Evolutionary conservation across 2,329 filamentous ascomycete genomes (phyloP), one percentile per base, ranked within the genome.

Genomic region (Beauveria asiatica): DNA sequence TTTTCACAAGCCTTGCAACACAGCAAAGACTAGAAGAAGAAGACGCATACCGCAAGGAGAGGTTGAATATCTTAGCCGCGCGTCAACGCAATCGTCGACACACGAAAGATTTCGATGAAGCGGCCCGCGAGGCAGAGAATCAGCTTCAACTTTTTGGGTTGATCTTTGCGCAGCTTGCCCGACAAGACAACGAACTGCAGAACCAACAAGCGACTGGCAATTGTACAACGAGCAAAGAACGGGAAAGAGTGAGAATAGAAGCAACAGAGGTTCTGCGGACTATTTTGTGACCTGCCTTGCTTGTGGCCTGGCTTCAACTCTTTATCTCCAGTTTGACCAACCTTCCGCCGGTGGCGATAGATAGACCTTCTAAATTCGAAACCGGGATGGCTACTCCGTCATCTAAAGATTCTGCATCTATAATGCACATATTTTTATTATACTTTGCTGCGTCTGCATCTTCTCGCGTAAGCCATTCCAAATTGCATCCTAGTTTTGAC

Each of bases 31-130:
- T 58, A 3, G 9, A 37, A 23, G 30, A 7, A 27, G 46, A 58
- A 58, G 23, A 51, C 56, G 23, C 21, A 58, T 51, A 51, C 46
- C 37, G 56, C 19, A 50, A 58, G 56, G 46, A 51, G 37, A 46
- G 27, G 27, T 30, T 30, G 5, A 30, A 30, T 30, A 30, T 30
- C 27, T 30, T 30, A 30, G 2, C 27, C 27, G 8, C 27, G 27
- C 7, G 25, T 27, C 7, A 27, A 27, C 25, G 7, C 25, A 27
- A 27, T 27, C 7, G 25, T 27, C 7, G 7, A 27, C 7, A 27
- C 7, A 27, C 2, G 8, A 30, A 30, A 30, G 27, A 30, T 30
- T 23, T 23, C 21, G 21, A 23, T 23, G 21, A 23, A 23, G 21
- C 21, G 21, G 21, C 21, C n/a, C n/a, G n/a, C n/a, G n/a, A n/a